A percentile compares a stretch with the other conserved stretches of the same genome.
These are phyloP conservation scores for Paraconiothyrium brasiliense DNA, from an alignment of 2,329 filamentous ascomycete genomes.

Conservation along the genomic window DNA sequence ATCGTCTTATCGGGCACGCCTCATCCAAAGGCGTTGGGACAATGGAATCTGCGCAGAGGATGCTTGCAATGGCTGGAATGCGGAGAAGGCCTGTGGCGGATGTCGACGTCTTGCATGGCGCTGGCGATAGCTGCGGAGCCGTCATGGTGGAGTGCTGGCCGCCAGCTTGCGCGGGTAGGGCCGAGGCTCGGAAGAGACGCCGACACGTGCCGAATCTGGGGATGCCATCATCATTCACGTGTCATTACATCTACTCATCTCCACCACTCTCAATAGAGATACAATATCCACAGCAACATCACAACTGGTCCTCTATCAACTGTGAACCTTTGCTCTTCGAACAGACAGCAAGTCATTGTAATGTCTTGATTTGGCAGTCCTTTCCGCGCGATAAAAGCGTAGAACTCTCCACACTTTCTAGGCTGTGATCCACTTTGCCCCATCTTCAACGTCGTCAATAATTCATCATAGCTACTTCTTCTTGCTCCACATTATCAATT, in stretches of 20 bases:
- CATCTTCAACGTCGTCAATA: too few species aligned
- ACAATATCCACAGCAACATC: too few species aligned
- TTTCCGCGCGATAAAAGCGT: too few species aligned
- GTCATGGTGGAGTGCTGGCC: conserved; percentile 22
- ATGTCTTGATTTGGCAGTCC: too few species aligned
- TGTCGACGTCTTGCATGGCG: conserved; percentile 36
- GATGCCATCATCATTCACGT: background rate
- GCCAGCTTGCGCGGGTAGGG: conserved; percentile 12
- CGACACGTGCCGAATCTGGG: conserved; percentile 6
- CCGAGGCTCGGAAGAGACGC: conserved; percentile 25
- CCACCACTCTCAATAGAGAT: too few species aligned
- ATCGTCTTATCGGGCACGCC: conserved; percentile 14
- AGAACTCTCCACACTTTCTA: too few species aligned
- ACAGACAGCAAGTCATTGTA: too few species aligned
- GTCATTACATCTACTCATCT: background rate
- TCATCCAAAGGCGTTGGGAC: conserved; percentile 30
- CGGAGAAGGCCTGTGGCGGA: conserved; percentile 9
- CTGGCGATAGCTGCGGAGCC: conserved; percentile 36
- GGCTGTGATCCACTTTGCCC: too few species aligned
- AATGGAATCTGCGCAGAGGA: background rate
- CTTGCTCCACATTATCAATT: too few species aligned
- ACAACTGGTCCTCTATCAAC: too few species aligned
- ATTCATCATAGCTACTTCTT: too few species aligned
- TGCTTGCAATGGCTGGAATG: conserved; percentile 4
- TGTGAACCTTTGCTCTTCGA: too few species aligned